Evolutionary conservation across 495 filamentous ascomycete species (phyloP).

Genomic region (Rhizodiscina lignyota): DNA sequence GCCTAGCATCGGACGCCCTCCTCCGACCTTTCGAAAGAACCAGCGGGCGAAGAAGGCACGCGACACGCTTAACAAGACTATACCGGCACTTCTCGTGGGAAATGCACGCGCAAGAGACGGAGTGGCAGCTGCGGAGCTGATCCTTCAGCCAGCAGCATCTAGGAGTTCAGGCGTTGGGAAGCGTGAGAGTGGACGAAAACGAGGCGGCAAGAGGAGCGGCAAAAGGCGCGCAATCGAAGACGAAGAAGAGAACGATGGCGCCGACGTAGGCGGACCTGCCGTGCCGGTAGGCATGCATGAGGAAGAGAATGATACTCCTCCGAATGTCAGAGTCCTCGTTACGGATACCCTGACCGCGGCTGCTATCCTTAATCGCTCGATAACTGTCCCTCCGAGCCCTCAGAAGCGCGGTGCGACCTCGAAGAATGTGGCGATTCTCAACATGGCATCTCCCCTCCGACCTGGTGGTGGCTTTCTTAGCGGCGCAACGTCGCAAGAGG

Average conservation of each 20-base stretch:
- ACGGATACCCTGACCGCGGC: slow-evolving; percentile 32
- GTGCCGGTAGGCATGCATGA: no score
- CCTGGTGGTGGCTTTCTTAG: slow-evolving; percentile 16
- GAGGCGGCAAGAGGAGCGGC: neutral
- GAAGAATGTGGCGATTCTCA: slow-evolving; percentile 19
- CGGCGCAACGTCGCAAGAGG: slow-evolving; percentile 21
- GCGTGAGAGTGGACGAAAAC: no score
- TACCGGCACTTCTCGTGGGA: slow-evolving; percentile 30
- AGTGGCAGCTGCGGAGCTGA: slow-evolving; percentile 29
- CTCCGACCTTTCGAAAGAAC: slow-evolving; percentile 10
- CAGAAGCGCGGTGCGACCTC: no score
- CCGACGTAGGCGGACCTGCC: slow-evolving; percentile 12
- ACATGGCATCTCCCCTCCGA: slow-evolving; percentile 17
- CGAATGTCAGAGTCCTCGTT: slow-evolving; percentile 23
- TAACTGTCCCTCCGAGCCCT: slow-evolving; percentile 2
- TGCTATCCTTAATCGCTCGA: slow-evolving; percentile 12
- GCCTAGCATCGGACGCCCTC: slow-evolving; percentile 10
- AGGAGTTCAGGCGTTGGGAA: no score
- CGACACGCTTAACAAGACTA: slow-evolving; percentile 31
- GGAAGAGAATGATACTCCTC: no score
- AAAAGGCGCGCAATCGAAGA: slow-evolving; percentile 3
- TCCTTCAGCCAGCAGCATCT: slow-evolving; percentile 21
- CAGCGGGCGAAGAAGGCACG: slow-evolving; percentile 32
- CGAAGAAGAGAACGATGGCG: neutral
- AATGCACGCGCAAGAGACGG: slow-evolving; percentile 32